Base-by-base conservation (phyloP, 495 filamentous ascomycete species). In the Talaromyces stipitatus region DNA sequence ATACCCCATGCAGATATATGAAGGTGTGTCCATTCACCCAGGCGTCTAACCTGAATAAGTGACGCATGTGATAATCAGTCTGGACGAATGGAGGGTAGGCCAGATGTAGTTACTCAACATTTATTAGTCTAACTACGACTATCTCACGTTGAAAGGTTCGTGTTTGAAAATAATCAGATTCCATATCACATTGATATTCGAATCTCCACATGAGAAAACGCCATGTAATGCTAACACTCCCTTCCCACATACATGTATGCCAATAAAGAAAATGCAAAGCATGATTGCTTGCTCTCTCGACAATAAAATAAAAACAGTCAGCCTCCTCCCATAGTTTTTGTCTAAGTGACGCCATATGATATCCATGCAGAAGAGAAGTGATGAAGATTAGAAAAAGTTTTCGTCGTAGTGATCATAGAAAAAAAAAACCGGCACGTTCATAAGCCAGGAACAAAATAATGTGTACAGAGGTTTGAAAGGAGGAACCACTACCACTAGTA, bases 281-380 rank as follows among this genome's bases (percentile, higher is more conserved):
- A 47, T 26, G 43, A 47, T 10, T 47, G 43, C 43, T 47, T 32
- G 30, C 30, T 32, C 30, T n/a, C n/a, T n/a, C n/a, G n/a, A n/a
- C n/a, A 10, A 32, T 7, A 4, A 2, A 11, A 36, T 16, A 18
- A 41, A 9, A 41, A 41, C 2, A 47, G 23, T 47, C 43, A 26
- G 4, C 43, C 43, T 26, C 43, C 43, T 12, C n/a, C n/a, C n/a
- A n/a, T n/a, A 7, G 48, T 18, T 18, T 22, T 28, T 51, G 22
- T 51, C 48, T 51, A 30, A 11, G 11, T 28, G 48, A 51, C 48
- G 48, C 48, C 48, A 20, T 51, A 51, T 51, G 24, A 51, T 18
- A n/a, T 41, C 27, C 48, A 51, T 51, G 48, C 48, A 47, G 12
- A 24, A 47, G 22, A 47, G 24, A 26, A 16, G 8, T 41, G 18